phyloP scores from a whole-genome alignment of 1,139 yeast species.

The Protomyces gravidus region DNA sequence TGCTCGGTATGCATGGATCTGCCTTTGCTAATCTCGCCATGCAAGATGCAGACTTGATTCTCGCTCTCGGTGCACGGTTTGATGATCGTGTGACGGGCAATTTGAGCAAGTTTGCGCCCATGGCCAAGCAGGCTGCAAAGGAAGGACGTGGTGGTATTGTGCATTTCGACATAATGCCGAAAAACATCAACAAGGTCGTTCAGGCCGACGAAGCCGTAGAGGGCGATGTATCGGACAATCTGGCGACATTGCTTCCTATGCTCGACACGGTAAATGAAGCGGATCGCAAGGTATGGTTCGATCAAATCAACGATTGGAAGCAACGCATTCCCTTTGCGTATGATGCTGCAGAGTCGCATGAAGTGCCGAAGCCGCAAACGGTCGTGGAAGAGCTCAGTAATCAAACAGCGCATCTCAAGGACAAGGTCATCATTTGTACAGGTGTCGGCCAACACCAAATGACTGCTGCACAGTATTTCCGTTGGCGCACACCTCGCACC shows the following conservation, averaged over 20 bases:
- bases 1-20: conserved; percentile 98
- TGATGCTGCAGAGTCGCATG: conserved; percentile 69
- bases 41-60: conserved; percentile 85
- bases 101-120: conserved; percentile 86
- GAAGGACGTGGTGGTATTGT: conserved; percentile 92
- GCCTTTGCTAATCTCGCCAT: conserved; percentile 93
- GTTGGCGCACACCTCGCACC: conserved; percentile 86
- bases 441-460: conserved; percentile 99
- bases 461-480: conserved; percentile 99
- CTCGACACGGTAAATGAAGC: conserved; percentile 44
- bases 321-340: conserved; percentile 78
- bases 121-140: conserved; percentile 78
- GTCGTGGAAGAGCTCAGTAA: conserved; percentile 72
- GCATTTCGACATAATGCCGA: conserved; percentile 93
- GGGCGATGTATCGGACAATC: conserved; percentile 85
- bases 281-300: conserved; percentile 75
- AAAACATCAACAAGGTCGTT: conserved; percentile 94
- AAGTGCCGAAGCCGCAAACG: conserved; percentile 88
- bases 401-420: conserved; percentile 59
- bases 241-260: conserved; percentile 58
- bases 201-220: conserved; percentile 96
- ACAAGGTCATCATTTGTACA: conserved; percentile 81
- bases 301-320: conserved; percentile 73
- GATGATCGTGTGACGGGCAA: conserved; percentile 96
- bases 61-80: conserved; percentile 94